Evolutionary conservation across 495 filamentous ascomycete species (phyloP).

Genomic region (Alectoria sarmentosa): DNA sequence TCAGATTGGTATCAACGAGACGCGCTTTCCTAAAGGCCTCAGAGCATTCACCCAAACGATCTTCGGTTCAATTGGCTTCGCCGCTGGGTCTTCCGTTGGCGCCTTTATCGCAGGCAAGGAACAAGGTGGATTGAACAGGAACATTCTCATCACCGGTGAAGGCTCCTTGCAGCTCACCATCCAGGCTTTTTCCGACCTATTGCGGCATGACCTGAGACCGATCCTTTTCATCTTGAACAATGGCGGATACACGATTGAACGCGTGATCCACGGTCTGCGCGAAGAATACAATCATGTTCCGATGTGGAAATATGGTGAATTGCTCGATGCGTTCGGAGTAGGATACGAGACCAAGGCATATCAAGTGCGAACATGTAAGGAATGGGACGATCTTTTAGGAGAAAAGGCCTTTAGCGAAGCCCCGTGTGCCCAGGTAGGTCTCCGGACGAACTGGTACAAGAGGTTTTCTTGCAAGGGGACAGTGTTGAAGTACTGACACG

Average conservation of each 20-base stretch:
- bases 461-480: neutral
- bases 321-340: neutral
- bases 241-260: neutral
- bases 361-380: slow-evolving; percentile 1
- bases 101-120: neutral
- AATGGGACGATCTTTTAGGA: neutral
- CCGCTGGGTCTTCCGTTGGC: neutral
- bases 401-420: neutral
- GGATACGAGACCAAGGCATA: neutral
- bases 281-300: neutral
- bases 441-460: neutral
- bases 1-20: slow-evolving; percentile 1
- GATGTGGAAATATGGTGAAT: neutral
- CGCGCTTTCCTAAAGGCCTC: neutral
- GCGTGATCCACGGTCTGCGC: neutral
- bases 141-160: neutral
- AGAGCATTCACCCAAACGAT: neutral
- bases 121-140: slow-evolving; percentile 1
- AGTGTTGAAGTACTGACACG: neutral
- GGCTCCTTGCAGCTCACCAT: neutral
- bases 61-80: neutral
- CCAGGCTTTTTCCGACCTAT: neutral
- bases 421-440: neutral
- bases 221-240: neutral
- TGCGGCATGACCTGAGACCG: neutral